These are phyloP conservation scores for Phytophthora sansomeana DNA, from an alignment of 352 stramenopile species.

Conservation along the genomic window DNA sequence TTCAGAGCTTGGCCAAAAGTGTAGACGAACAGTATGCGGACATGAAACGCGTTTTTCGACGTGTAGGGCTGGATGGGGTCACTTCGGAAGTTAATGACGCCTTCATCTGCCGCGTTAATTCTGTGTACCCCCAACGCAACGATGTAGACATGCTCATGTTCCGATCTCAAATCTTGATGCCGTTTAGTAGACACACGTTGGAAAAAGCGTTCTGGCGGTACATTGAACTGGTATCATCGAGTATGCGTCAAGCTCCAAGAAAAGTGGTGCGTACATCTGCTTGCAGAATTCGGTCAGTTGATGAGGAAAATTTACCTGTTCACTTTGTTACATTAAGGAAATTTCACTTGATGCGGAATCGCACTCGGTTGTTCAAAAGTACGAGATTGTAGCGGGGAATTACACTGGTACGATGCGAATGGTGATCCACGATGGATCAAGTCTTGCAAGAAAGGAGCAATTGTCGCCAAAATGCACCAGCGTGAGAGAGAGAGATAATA, in stretches of 20 bases:
- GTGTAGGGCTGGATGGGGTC: background rate
- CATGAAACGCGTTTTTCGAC: background rate
- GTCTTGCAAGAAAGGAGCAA: background rate
- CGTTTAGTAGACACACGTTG: background rate
- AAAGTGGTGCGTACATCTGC: background rate
- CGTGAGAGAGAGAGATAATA: background rate
- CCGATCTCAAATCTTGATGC: background rate
- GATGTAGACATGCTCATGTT: background rate
- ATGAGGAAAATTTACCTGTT: no score
- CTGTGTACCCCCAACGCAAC: background rate
- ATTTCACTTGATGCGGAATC: constrained; percentile 1
- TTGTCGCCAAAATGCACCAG: background rate
- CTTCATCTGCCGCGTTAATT: background rate
- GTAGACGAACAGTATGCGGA: constrained; percentile 1
- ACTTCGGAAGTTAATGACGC: background rate
- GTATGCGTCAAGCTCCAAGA: no score
- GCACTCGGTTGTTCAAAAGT: constrained; percentile 1
- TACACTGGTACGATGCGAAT: constrained; percentile 1
- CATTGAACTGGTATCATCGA: background rate
- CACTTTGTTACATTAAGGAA: no score
- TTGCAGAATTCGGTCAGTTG: no score
- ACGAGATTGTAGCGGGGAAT: constrained; percentile 1
- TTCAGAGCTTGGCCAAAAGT: background rate
- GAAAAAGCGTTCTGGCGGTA: background rate
- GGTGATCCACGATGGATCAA: constrained; percentile 12